These are phyloP conservation scores for Lunularia cruciata DNA, from an alignment of 225 moss, liverwort and hornwort species.

Conservation along the genomic window DNA sequence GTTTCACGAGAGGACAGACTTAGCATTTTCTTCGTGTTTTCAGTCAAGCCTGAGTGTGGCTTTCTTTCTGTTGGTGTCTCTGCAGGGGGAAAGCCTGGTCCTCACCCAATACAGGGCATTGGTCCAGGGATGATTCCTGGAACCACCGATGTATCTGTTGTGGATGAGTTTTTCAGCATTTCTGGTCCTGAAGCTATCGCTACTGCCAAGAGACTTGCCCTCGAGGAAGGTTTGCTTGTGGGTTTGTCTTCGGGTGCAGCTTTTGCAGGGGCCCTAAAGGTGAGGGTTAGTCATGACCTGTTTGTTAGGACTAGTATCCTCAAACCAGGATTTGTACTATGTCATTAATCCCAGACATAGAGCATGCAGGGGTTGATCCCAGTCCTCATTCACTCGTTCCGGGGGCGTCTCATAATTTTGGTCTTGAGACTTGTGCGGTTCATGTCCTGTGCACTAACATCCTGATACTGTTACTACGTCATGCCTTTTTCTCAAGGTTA, in stretches of 20 bases:
- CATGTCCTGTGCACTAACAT: too few relatives aligned
- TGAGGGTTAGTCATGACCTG: constrained; percentile 11
- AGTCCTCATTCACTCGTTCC: too few relatives aligned
- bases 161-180: constrained; percentile 57
- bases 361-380: too few relatives aligned
- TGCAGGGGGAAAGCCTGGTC: constrained; percentile 64
- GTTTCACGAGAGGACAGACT: not conserved
- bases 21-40: not conserved
- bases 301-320: too few relatives aligned
- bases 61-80: not conserved
- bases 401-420: too few relatives aligned
- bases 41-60: not conserved
- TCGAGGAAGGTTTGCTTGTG: constrained; percentile 72
- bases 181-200: constrained; percentile 55
- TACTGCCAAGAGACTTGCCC: constrained; percentile 56
- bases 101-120: constrained; percentile 67
- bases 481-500: too few relatives aligned
- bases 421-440: too few relatives aligned
- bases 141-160: constrained; percentile 46
- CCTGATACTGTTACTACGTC: too few relatives aligned
- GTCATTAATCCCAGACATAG: too few relatives aligned
- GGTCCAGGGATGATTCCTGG: constrained; percentile 75
- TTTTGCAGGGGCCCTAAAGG: constrained; percentile 68
- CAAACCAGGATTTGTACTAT: too few relatives aligned
- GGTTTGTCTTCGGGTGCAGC: constrained; percentile 79